Conservation (phyloP, 2,329 filamentous ascomycete genomes). For the Ilyonectria robusta region DNA sequence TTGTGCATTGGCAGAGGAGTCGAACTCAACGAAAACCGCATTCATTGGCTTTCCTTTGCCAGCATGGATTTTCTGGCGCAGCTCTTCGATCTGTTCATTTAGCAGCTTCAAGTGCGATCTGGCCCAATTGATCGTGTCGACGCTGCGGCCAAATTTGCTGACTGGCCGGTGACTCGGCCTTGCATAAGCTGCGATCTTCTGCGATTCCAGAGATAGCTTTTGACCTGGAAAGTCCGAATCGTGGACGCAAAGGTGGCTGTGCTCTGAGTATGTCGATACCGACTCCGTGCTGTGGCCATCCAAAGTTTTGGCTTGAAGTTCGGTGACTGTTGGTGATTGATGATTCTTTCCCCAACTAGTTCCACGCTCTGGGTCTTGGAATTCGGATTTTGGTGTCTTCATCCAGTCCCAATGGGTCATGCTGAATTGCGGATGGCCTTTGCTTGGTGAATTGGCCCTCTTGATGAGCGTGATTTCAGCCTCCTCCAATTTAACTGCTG, state of each 20-base stretch:
- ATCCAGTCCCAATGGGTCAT: no score
- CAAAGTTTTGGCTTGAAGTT: no score
- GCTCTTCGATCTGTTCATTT: neutral
- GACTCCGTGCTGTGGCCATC: no score
- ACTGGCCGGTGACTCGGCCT: neutral
- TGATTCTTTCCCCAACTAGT: no score
- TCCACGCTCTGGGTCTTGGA: no score
- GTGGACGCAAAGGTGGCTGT: no score
- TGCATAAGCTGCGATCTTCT: neutral
- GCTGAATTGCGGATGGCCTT: neutral
- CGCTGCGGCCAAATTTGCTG: neutral
- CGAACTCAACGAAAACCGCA: conserved; percentile 5
- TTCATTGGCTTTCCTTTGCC: neutral
- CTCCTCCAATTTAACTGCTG: neutral
- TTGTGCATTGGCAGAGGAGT: conserved; percentile 1
- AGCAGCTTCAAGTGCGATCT: neutral
- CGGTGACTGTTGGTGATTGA: neutral
- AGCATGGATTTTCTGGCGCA: neutral
- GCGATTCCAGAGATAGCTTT: neutral
- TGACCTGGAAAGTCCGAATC: neutral
- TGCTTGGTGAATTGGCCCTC: neutral
- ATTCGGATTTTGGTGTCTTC: no score
- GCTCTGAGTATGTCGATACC: no score
- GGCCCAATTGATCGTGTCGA: conserved; percentile 11
- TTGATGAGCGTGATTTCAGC: conserved; percentile 11